These are phyloP conservation scores for Bruguiera gymnorhiza DNA, from an alignment of 345 rosid genomes.

Conservation along the genomic window DNA sequence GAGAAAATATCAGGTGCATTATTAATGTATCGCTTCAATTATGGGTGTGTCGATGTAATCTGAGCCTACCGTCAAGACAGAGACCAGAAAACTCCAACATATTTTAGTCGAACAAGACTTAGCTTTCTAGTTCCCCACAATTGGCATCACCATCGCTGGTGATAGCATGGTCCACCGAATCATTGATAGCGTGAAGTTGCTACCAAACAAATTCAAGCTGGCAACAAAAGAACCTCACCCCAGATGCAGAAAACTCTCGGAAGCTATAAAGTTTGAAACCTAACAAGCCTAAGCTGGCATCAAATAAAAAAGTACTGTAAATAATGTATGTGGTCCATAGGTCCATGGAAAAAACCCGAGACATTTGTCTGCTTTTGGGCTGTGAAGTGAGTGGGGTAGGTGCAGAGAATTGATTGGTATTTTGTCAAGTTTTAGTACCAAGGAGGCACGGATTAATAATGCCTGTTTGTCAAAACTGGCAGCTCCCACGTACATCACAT, in stretches of 20 bases:
- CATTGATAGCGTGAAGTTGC: background rate
- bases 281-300: background rate
- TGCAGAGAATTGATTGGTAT: background rate
- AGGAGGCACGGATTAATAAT: background rate
- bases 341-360: background rate
- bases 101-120: background rate
- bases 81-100: background rate
- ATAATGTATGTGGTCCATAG: background rate
- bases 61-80: background rate
- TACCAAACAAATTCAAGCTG: constrained; percentile 1
- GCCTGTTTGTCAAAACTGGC: background rate
- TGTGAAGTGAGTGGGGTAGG: background rate
- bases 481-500: background rate
- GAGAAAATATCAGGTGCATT: background rate
- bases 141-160: background rate
- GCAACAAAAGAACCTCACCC: constrained; percentile 2
- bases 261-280: background rate
- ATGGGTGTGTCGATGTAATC: background rate
- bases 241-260: background rate
- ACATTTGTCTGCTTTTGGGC: background rate
- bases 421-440: background rate
- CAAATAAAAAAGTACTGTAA: background rate
- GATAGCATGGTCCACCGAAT: background rate
- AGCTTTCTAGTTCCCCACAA: background rate
- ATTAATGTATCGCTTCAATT: background rate